phyloP scores from a whole-genome alignment of 495 filamentous ascomycete species.

The Tetracladium setigerum region DNA sequence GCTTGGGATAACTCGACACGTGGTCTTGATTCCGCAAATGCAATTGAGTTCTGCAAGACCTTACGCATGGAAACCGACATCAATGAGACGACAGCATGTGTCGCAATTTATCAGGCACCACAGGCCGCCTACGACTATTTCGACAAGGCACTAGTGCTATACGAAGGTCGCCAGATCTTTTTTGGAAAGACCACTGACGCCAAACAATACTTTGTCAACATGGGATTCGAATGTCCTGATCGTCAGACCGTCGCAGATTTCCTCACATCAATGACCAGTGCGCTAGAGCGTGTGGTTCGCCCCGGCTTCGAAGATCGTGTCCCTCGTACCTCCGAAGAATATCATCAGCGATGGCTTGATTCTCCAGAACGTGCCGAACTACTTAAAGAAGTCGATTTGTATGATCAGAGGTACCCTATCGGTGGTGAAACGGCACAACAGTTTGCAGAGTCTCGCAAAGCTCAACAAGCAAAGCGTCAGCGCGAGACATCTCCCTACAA shows the following conservation, averaged over 20 bases:
- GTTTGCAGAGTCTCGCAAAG: conserved; percentile 57
- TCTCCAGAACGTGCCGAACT: conserved; percentile 57
- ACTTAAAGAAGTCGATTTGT: conserved; percentile 59
- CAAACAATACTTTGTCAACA: conserved; percentile 49
- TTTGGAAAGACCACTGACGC: conserved; percentile 51
- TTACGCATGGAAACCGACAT: conserved; percentile 42
- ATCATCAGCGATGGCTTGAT: conserved; percentile 66
- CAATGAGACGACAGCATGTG: conserved; percentile 25
- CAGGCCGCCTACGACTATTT: conserved; percentile 45
- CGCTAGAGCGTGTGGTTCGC: conserved; percentile 50
- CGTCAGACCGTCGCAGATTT: conserved; percentile 60
- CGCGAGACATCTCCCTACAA: conserved; percentile 65
- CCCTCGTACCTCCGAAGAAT: conserved; percentile 62
- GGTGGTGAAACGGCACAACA: conserved; percentile 55
- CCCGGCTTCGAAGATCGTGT: conserved; percentile 53
- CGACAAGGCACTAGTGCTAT: conserved; percentile 54
- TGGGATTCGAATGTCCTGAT: conserved; percentile 46
- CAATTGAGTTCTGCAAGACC: conserved; percentile 36
- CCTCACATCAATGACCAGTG: conserved; percentile 62
- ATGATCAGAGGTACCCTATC: conserved; percentile 52
- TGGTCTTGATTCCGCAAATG: conserved; percentile 42
- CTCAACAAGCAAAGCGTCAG: conserved; percentile 56
- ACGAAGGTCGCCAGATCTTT: conserved; percentile 58
- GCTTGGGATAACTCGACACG: conserved; percentile 48
- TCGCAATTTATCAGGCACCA: conserved; percentile 42